Base-by-base conservation (phyloP, 805 yeast genomes). In the Saccharomycopsis javanensis region DNA sequence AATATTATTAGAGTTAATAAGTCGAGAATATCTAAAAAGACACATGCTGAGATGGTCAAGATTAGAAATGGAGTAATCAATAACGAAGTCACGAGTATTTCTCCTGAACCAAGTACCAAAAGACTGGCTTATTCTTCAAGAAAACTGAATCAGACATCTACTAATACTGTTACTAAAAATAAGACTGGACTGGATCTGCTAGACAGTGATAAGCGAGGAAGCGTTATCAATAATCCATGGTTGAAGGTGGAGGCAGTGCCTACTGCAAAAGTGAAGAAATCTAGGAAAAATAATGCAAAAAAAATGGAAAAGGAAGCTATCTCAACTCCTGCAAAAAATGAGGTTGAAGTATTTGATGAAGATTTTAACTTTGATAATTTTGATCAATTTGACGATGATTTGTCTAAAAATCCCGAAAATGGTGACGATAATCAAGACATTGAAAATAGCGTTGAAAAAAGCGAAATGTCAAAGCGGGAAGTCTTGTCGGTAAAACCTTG, bases 301-400 rank as follows among this genome's bases (percentile, higher is more conserved):
- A 37, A 30, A 6, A 13, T 31, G 4, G 54, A 31, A 8, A 30
- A 20, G 20, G 45, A 33, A 18, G 2, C 15, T 23, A 16, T 10
- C 4, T 23, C 52, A 6, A 27, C 35, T 5, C 18, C 35, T 28
- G 18, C 7, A n/a, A 27, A 28, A n/a, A 35, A 34, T 35, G 54
- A 52, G 15, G 37, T 34, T 13, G 48, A 42, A 20, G 11, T 42
- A 7, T 20, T 42, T 27, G 57, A 54, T 0, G 62, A 57, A n/a
- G 62, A 60, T 25, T 57, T 57, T 11, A 42, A 60, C 50, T 55
- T 60, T 30, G 62, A 60, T 37, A 57, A 60, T 30, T 60, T 60
- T 52, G 62, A 60, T 35, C 62, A 60, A 20, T 60, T 60, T 31
- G 55, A 57, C 37, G 62, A 60, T 20, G 60, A 51, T 15, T 50